Percentiles rank a stretch among this genome's conserved stretches.
phyloP scores from a whole-genome alignment of 2,329 filamentous ascomycete species.

The Nothopassalora personata region DNA sequence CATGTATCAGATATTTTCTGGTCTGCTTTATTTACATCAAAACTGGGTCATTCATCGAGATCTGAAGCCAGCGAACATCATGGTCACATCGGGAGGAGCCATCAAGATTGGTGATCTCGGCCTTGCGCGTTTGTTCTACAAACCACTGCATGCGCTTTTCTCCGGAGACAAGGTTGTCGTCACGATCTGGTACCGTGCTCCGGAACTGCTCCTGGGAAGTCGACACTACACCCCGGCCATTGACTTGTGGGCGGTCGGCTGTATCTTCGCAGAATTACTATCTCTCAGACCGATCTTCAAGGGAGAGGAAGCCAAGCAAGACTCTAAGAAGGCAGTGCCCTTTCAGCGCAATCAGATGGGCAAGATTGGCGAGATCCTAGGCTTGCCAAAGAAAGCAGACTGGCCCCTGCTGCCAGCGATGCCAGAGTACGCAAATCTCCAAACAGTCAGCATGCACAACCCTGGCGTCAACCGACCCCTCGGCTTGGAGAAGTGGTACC shows the following conservation, averaged over 20 bases:
- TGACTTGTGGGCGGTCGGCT: conserved; percentile 95
- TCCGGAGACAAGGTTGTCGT: conserved; percentile 96
- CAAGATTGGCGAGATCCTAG: conserved; percentile 96
- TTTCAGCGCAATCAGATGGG: conserved; percentile 99
- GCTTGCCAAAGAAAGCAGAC: conserved; percentile 77
- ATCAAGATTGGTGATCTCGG: conserved; percentile 95
- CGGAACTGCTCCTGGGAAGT: conserved; percentile 83
- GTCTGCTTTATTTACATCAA: conserved; percentile 86
- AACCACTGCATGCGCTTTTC: conserved; percentile 86
- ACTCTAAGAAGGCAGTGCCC: conserved; percentile 92
- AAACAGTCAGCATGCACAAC: conserved; percentile 39
- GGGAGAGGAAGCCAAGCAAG: conserved; percentile 98
- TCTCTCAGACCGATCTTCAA: conserved; percentile 94
- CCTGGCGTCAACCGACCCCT: conserved; percentile 48
- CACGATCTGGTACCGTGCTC: conserved; percentile 97
- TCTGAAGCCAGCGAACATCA: conserved; percentile 96
- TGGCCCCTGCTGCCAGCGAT: conserved; percentile 83
- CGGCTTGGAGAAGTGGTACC: conserved; percentile 64
- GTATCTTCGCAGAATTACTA: conserved; percentile 92
- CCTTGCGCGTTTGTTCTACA: conserved; percentile 86
- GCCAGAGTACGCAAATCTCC: conserved; percentile 64
- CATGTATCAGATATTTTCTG: conserved; percentile 92
- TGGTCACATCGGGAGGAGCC: conserved; percentile 84
- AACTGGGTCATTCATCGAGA: conserved; percentile 98
- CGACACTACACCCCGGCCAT: conserved; percentile 97